Conservation (phyloP, 164 flowering plant genomes). For the Aristolochia fimbriata region DNA sequence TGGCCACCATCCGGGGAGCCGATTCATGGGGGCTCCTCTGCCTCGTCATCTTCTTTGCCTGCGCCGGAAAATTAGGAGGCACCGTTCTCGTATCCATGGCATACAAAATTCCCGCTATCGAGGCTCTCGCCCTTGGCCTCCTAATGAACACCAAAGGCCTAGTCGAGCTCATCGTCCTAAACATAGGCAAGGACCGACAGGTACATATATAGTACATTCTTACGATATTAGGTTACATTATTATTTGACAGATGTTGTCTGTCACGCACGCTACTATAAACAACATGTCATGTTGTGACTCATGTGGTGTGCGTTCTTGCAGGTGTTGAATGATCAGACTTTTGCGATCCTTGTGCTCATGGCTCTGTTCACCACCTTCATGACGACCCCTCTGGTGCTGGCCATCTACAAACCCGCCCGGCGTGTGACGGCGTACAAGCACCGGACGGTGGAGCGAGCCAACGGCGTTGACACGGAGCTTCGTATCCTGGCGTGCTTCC, state of each 20-base stretch:
- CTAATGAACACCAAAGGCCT: slow-evolving; percentile 30
- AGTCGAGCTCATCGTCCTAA: slow-evolving; percentile 30
- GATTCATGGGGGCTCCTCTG: slow-evolving; percentile 19
- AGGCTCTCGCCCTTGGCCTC: slow-evolving; percentile 21
- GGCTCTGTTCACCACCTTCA: slow-evolving; percentile 55
- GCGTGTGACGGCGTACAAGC: slow-evolving; percentile 21
- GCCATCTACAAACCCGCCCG: slow-evolving; percentile 35
- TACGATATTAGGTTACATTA: too few relatives aligned
- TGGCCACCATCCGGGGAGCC: slow-evolving; percentile 19
- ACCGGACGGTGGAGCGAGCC: slow-evolving; percentile 26
- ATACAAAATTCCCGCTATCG: slow-evolving; percentile 9
- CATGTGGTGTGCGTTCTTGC: too few relatives aligned
- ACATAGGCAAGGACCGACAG: slow-evolving; percentile 27
- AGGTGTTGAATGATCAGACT: slow-evolving; percentile 46
- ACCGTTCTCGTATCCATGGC: slow-evolving; percentile 10
- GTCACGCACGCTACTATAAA: too few relatives aligned
- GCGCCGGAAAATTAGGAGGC: slow-evolving; percentile 20
- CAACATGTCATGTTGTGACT: too few relatives aligned
- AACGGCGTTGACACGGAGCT: slow-evolving; percentile 23
- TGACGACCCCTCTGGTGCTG: slow-evolving; percentile 45
- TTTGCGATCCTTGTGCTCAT: slow-evolving; percentile 44
- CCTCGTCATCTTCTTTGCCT: slow-evolving; percentile 14
- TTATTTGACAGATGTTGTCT: too few relatives aligned
- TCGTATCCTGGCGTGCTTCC: slow-evolving; percentile 36
- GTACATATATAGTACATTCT: too few relatives aligned